Base-by-base conservation (phyloP, 202 grass and related monocot species). In the Zoysia matrella region DNA sequence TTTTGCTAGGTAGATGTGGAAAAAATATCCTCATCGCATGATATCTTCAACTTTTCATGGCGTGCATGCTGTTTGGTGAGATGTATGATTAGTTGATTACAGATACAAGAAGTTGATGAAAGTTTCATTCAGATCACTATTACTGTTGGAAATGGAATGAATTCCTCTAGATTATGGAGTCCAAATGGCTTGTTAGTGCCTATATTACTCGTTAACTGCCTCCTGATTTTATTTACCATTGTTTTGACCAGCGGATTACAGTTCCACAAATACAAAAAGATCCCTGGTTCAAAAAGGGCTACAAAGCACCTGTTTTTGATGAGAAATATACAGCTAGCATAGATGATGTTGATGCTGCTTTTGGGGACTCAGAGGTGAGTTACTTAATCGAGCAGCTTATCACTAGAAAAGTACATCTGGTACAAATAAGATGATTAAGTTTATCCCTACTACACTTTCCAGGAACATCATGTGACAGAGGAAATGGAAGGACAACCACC, bases 251-350 rank as follows among this genome's bases (percentile, higher is more conserved):
- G 91, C 80, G 89, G 15, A 90, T 94, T 70, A 88, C 73, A 50
- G 84, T 97, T 86, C 12, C 91, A 76, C 79, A 92, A 62, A 88
- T 97, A 84, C 83, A 88, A 75, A 85, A 94, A 53, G 94, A 97
- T 88, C 86, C 92, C 80, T 97, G 94, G 94, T 97, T 97, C 82
- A 97, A 66, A 86, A 97, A 88, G 66, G 94, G 89, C 54, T 94
- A 94, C 76, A 94, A 85, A 42, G 82, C 75, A 15, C 85, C 91
- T 60, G 85, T 87, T 79, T 97, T 94, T 40, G 69, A 97, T 2
- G 67, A 89, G 52, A 82, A 77, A 80, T 92, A 65, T 74, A 50
- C 90, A 77, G 73, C 72, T 86, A 86, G 76, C 67, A 83, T 94
- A 14, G 87, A 97, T 83, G 94, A 97, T 86, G 82, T 97, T 3